Base-by-base conservation (phyloP, 805 yeast species). In the Ogataea neopini region DNA sequence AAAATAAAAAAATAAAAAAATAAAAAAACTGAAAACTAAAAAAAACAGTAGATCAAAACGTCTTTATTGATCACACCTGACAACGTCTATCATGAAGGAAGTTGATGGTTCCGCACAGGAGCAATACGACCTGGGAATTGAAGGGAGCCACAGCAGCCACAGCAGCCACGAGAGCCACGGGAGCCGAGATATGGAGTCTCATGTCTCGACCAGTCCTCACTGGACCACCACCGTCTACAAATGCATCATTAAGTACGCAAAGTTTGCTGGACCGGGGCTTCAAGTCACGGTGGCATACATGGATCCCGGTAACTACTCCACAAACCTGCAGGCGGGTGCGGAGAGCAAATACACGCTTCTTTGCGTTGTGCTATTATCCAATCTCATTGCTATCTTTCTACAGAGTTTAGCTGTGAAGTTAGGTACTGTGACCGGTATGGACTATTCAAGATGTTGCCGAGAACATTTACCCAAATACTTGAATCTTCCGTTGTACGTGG, bases 291-390 rank as follows among this genome's bases (percentile, higher is more conserved):
- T 75, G 32, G 77, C 79, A 2, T 75, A 75, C 53, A 74, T 75
- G 75, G 80, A 75, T 53, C 80, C 80, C 10, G 80, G 80, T 58
- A 75, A 75, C 53, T 74, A 75, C 51, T 74, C 79, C 22, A 74
- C 80, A 1, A 76, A 75, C 48, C 62, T 73, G 35, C 63, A 72
- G 9, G 79, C 77, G 3, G 80, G 80, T 49, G 73, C 80, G 1
- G 56, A 69, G 22, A 74, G 75, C 51, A 56, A 61, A 49, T 75
- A 61, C 54, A 67, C 77, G 9, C 62, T 75, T 34, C 61, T 75
- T 19, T 74, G 73, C 49, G 62, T 75, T 44, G 72, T 73, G 37
- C 58, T 75, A 3, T 45, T 74, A 17, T 71, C 79, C 35, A 74
- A 72, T 51, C 30, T 73, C 14, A 71, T 75, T 20, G 80, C 80